Percentiles rank a stretch among this genome's conserved stretches.
phyloP scores from a whole-genome alignment of 2,329 filamentous ascomycete species.

The Myriosclerotinia scirpicola region DNA sequence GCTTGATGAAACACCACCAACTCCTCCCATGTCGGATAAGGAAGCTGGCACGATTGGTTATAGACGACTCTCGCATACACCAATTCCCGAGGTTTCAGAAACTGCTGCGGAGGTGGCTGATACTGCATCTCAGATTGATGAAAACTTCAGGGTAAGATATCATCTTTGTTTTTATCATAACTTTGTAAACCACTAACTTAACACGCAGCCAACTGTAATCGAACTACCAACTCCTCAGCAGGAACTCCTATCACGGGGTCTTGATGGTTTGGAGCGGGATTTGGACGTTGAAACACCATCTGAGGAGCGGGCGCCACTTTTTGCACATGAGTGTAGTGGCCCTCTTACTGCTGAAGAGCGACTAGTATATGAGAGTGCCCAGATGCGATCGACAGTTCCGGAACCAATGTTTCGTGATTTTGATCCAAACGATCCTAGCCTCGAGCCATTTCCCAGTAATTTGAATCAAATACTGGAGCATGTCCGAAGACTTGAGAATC shows the following conservation, averaged over 20 bases:
- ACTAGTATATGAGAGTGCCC: neutral
- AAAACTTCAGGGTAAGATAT: slow-evolving; percentile 27
- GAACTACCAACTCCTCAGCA: slow-evolving; percentile 3
- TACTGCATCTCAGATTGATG: slow-evolving; percentile 45
- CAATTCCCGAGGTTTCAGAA: slow-evolving; percentile 45
- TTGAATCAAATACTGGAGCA: slow-evolving; percentile 34
- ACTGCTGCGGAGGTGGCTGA: slow-evolving; percentile 50
- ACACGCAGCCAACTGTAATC: neutral
- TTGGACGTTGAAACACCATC: slow-evolving; percentile 27
- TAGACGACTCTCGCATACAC: slow-evolving; percentile 42
- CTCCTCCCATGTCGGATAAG: slow-evolving; percentile 39
- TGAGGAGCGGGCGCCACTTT: slow-evolving; percentile 37
- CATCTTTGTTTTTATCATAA: neutral
- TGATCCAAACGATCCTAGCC: slow-evolving; percentile 37
- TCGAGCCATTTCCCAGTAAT: slow-evolving; percentile 37
- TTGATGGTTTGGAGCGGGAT: neutral
- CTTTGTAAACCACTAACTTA: slow-evolving; percentile 5
- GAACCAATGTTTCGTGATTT: slow-evolving; percentile 24
- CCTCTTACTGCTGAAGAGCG: slow-evolving; percentile 29
- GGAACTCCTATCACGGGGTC: neutral
- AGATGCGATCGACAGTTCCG: neutral
- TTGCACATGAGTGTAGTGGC: slow-evolving; percentile 35
- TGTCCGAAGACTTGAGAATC: slow-evolving; percentile 32
- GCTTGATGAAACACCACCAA: slow-evolving; percentile 34
- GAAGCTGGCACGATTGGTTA: slow-evolving; percentile 39